Percentiles rank a stretch among this genome's conserved stretches.
Evolutionary conservation across 2,329 filamentous ascomycete species (phyloP).

Genomic region (Hirsutella minnesotensis): DNA sequence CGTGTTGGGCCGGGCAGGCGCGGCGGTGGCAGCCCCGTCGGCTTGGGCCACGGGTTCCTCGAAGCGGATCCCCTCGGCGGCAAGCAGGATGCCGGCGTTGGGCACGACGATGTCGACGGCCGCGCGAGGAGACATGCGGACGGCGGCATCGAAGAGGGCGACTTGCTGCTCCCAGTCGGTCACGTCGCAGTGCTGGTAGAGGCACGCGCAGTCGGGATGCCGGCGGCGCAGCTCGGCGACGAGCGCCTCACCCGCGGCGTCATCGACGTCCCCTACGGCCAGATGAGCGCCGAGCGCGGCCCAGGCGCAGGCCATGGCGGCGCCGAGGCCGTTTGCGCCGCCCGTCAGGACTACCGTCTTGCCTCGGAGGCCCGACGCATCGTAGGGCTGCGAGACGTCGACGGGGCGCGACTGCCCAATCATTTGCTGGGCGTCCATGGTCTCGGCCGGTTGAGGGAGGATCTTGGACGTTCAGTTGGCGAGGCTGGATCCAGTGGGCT

Average conservation of each 20-base stretch:
- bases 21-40: constrained; percentile 21
- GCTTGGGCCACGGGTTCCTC: constrained; percentile 26
- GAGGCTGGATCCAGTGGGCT: no score
- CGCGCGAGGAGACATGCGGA: constrained; percentile 37
- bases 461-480: no score
- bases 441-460: no score
- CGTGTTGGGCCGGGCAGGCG: constrained; percentile 33
- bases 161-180: constrained; percentile 53
- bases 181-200: constrained; percentile 53
- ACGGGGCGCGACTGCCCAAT: constrained; percentile 29
- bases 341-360: constrained; percentile 55
- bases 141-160: constrained; percentile 47
- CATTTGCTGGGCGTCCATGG: constrained; percentile 10
- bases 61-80: constrained; percentile 23
- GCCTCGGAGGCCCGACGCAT: constrained; percentile 30
- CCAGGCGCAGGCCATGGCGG: constrained; percentile 40
- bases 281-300: constrained; percentile 45
- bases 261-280: constrained; percentile 52
- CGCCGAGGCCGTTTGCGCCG: constrained; percentile 49
- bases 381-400: constrained; percentile 31
- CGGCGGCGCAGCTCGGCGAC: constrained; percentile 34
- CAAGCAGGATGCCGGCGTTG: constrained; percentile 48
- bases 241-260: constrained; percentile 38
- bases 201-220: constrained; percentile 28
- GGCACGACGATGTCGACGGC: constrained; percentile 53